These are phyloP conservation scores for Saccharomycopsis amapae DNA, from an alignment of 805 yeast species.

Conservation along the genomic window DNA sequence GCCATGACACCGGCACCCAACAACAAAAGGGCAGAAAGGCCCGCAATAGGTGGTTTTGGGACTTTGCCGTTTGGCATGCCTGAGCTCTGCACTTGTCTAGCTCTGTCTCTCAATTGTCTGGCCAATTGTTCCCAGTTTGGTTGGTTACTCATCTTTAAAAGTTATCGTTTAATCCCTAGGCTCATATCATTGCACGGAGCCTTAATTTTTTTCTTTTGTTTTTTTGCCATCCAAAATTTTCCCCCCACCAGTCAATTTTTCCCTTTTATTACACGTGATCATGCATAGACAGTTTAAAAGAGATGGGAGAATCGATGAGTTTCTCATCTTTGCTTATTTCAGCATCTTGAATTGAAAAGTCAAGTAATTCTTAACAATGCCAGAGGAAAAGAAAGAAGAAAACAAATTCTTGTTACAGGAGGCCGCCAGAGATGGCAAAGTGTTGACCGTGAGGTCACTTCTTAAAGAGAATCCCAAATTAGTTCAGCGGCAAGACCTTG, in stretches of 20 bases:
- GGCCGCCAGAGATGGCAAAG: slow-evolving; percentile 60
- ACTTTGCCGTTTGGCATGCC: slow-evolving; percentile 20
- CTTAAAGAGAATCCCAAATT: slow-evolving; percentile 43
- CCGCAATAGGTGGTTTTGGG: slow-evolving; percentile 43
- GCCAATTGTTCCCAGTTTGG: slow-evolving; percentile 35
- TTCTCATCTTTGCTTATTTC: too few relatives aligned
- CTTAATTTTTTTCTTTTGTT: too few relatives aligned
- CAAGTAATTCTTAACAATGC: too few relatives aligned
- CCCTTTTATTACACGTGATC: too few relatives aligned
- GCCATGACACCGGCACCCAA: slow-evolving; percentile 52
- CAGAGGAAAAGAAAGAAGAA: slow-evolving; percentile 1
- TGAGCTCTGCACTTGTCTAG: slow-evolving; percentile 28
- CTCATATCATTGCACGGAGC: too few relatives aligned
- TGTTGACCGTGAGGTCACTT: slow-evolving; percentile 42
- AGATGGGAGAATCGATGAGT: too few relatives aligned
- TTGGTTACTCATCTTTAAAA: slow-evolving; percentile 18
- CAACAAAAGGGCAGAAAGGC: slow-evolving; percentile 52
- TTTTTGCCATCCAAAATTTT: too few relatives aligned
- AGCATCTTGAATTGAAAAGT: too few relatives aligned
- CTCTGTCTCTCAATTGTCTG: slow-evolving; percentile 31
- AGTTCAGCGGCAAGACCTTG: slow-evolving; percentile 50
- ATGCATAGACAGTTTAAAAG: too few relatives aligned
- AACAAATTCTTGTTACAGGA: slow-evolving; percentile 38
- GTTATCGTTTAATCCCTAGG: too few relatives aligned
- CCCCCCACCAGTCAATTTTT: too few relatives aligned